Percentiles rank a stretch among this genome's conserved stretches.
These are phyloP conservation scores for Ustilago xerochloae DNA, from an alignment of 1,284 basidiomycete genomes.

Conservation along the genomic window DNA sequence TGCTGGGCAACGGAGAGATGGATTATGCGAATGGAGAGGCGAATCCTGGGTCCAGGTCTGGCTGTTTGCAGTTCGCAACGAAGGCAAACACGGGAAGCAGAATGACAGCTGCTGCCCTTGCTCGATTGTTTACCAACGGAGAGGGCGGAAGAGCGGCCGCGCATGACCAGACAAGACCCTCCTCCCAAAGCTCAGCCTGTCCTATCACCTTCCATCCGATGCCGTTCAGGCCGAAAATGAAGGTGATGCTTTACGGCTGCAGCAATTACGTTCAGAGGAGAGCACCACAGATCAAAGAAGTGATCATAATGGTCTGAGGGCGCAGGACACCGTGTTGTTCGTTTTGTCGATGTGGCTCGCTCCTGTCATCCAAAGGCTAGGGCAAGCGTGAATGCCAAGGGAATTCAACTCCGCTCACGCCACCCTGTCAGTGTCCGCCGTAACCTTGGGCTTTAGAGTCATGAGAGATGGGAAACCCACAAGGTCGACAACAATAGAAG, in stretches of 20 bases:
- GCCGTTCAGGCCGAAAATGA: too few species aligned
- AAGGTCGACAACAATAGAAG: not conserved
- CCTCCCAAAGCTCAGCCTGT: too few species aligned
- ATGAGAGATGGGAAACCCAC: too few species aligned
- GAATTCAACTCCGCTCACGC: not conserved
- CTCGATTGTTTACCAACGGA: not conserved
- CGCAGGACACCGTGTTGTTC: too few species aligned
- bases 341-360: too few species aligned
- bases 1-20: conserved; percentile 22
- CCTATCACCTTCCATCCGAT: too few species aligned
- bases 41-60: not conserved
- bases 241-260: too few species aligned
- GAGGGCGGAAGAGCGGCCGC: conserved; percentile 1
- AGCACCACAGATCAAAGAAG: not conserved
- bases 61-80: not conserved
- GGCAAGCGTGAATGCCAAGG: conserved; percentile 1
- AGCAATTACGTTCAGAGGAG: too few species aligned
- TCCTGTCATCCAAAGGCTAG: too few species aligned
- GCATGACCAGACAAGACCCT: too few species aligned
- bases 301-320: not conserved
- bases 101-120: not conserved
- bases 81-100: conserved; percentile 12
- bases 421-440: not conserved
- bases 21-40: not conserved
- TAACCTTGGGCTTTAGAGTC: not conserved